Conservation (phyloP, 2,329 filamentous ascomycete genomes). For the Colletotrichum sp. region DNA sequence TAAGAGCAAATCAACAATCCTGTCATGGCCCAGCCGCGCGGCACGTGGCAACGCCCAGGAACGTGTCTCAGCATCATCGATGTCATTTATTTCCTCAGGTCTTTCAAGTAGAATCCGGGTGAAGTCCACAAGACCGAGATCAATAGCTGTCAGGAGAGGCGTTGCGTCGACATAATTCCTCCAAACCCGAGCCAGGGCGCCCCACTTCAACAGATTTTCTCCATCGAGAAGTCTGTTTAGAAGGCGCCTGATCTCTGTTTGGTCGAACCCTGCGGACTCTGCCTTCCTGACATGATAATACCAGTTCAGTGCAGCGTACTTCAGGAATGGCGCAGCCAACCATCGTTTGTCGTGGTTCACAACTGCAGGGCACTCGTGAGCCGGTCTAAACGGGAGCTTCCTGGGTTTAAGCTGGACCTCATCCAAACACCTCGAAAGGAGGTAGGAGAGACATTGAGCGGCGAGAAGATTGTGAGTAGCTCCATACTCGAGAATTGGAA, state of each 20-base stretch:
- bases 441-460: neutral
- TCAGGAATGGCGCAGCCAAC: neutral
- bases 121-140: neutral
- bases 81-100: neutral
- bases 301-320: neutral
- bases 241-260: neutral
- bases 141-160: neutral
- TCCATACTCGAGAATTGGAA: neutral
- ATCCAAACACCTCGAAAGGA: neutral
- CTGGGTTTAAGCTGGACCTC: neutral
- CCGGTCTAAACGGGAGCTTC: neutral
- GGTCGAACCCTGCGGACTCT: neutral
- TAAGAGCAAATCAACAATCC: neutral
- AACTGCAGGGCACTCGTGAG: neutral
- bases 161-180: neutral
- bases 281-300: neutral
- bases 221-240: neutral
- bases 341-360: neutral
- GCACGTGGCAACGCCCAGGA: neutral
- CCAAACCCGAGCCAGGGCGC: neutral
- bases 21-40: neutral
- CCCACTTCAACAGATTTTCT: neutral
- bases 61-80: neutral
- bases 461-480: neutral
- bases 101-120: neutral